These are phyloP conservation scores for Pythium myriotylum DNA, from an alignment of 352 stramenopile species.

Conservation along the genomic window DNA sequence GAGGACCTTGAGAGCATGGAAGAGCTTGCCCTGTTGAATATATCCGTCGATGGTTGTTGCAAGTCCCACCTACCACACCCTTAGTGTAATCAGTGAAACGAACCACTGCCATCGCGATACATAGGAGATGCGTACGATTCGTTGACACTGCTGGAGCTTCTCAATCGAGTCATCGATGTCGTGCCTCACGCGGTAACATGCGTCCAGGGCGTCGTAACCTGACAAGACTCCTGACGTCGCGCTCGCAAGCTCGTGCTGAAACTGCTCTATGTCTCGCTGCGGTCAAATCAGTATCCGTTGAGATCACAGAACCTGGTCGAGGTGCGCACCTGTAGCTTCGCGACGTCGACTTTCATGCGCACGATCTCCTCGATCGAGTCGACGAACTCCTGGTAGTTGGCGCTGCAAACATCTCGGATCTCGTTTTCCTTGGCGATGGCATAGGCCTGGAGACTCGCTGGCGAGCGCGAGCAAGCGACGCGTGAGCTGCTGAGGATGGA, in stretches of 20 bases:
- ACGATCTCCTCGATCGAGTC: conserved; percentile 85
- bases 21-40: conserved; percentile 72
- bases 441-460: conserved; percentile 65
- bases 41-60: conserved; percentile 65
- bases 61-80: conserved; percentile 56
- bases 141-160: conserved; percentile 80
- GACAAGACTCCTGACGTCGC: conserved; percentile 54
- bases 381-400: conserved; percentile 82
- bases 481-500: background rate
- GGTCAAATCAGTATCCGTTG: no score
- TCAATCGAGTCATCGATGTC: conserved; percentile 81
- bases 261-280: conserved; percentile 68
- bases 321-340: conserved; percentile 69
- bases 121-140: conserved; percentile 45
- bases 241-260: conserved; percentile 56
- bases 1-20: conserved; percentile 77
- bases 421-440: conserved; percentile 66
- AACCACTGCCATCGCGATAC: background rate
- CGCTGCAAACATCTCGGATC: conserved; percentile 75
- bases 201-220: conserved; percentile 56
- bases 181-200: conserved; percentile 61
- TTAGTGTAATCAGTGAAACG: no score
- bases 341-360: conserved; percentile 76
- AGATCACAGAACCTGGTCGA: no score
- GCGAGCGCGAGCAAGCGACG: background rate